phyloP scores from a whole-genome alignment of 2,329 filamentous ascomycete species.

The Ophiognomonia clavigignenti-juglandacearum region DNA sequence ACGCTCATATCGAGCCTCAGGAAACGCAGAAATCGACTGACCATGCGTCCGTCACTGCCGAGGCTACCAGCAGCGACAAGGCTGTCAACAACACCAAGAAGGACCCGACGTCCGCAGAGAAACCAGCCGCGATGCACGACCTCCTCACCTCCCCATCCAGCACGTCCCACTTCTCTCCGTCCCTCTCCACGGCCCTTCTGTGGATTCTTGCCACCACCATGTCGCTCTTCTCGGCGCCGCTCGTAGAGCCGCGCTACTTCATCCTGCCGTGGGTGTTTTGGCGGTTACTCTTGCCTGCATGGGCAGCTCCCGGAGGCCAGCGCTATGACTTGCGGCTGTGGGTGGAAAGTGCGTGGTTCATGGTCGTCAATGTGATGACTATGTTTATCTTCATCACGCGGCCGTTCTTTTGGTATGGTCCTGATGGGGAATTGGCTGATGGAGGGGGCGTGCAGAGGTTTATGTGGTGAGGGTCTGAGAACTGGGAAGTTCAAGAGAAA shows the following conservation, averaged over 20 bases:
- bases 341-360: slow-evolving; percentile 65
- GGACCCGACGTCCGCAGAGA: background rate
- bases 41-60: background rate
- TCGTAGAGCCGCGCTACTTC: slow-evolving; percentile 95
- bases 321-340: slow-evolving; percentile 42
- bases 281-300: slow-evolving; percentile 69
- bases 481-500: background rate
- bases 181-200: slow-evolving; percentile 49
- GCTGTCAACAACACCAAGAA: background rate
- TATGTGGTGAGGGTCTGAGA: slow-evolving; percentile 58
- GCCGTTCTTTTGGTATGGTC: slow-evolving; percentile 61
- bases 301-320: slow-evolving; percentile 20
- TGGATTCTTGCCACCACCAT: slow-evolving; percentile 66
- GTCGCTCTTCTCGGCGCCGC: slow-evolving; percentile 79
- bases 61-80: background rate
- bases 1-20: background rate
- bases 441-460: slow-evolving; percentile 65
- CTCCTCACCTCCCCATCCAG: slow-evolving; percentile 22
- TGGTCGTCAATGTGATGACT: slow-evolving; percentile 59
- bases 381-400: slow-evolving; percentile 66
- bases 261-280: slow-evolving; percentile 94
- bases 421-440: slow-evolving; percentile 48
- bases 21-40: background rate
- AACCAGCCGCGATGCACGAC: slow-evolving; percentile 16
- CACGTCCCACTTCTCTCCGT: slow-evolving; percentile 25